These are phyloP conservation scores for Monosporascus sp. DNA, from an alignment of 2,329 filamentous ascomycete genomes.

Conservation along the genomic window DNA sequence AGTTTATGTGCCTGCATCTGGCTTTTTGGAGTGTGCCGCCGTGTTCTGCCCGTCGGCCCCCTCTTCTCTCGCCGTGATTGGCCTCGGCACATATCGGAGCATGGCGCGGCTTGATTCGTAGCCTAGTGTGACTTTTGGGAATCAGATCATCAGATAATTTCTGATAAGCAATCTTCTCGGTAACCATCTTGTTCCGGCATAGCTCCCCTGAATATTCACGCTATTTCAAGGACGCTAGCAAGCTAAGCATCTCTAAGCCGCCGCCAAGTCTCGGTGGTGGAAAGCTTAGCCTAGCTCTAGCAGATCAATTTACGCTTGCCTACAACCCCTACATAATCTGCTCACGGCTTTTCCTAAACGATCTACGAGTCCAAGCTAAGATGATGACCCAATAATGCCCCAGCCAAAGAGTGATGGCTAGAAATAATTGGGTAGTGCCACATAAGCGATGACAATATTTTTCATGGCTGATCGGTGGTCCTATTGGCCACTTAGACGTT, in stretches of 20 bases:
- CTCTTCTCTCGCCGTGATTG: not conserved
- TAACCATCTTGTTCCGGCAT: not conserved
- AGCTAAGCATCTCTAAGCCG: not conserved
- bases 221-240: not conserved
- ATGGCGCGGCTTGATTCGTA: not conserved
- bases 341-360: too few relatives aligned
- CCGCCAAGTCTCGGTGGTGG: too few relatives aligned
- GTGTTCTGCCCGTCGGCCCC: not conserved
- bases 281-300: not conserved
- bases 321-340: too few relatives aligned
- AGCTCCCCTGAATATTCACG: not conserved
- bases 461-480: not conserved
- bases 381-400: not conserved
- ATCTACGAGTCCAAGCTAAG: not conserved
- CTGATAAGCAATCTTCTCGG: not conserved
- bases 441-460: not conserved
- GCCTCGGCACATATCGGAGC: not conserved
- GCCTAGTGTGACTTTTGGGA: not conserved
- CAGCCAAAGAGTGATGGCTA: not conserved
- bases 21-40: too few relatives aligned
- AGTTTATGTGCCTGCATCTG: too few relatives aligned
- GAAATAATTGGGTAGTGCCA: not conserved
- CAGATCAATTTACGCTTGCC: too few relatives aligned
- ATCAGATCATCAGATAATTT: not conserved
- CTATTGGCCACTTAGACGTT: not conserved